A percentile compares a stretch with the other conserved stretches of the same genome.
Evolutionary conservation across 805 yeast genomes (phyloP).

Genomic region (Phaffomyces thermotolerans): DNA sequence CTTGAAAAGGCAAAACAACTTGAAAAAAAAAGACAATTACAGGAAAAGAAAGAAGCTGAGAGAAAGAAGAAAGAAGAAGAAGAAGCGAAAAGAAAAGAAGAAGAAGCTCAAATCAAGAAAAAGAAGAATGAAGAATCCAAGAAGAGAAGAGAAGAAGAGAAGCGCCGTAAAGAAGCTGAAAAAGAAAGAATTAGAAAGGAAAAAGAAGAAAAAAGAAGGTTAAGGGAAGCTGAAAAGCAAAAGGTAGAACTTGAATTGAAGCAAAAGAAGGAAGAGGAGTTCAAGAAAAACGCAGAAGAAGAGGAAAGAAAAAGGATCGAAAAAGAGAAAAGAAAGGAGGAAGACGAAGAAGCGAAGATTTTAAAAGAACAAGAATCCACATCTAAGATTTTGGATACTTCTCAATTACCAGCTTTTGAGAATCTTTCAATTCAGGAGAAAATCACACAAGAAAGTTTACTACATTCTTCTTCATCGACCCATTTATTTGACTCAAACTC

Average conservation of each 20-base stretch:
- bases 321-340: slow-evolving; percentile 1
- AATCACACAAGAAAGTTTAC: slow-evolving; percentile 5
- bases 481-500: slow-evolving; percentile 4
- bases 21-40: slow-evolving; percentile 53
- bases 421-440: slow-evolving; percentile 1
- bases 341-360: neutral
- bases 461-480: neutral
- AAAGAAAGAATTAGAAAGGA: slow-evolving; percentile 27
- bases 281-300: slow-evolving; percentile 18
- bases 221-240: slow-evolving; percentile 25
- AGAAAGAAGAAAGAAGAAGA: slow-evolving; percentile 30
- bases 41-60: slow-evolving; percentile 51
- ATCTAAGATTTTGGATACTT: neutral
- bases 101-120: slow-evolving; percentile 30
- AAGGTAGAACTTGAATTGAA: slow-evolving; percentile 23
- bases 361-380: neutral
- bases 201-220: slow-evolving; percentile 29
- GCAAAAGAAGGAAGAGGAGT: slow-evolving; percentile 28
- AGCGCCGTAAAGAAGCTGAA: slow-evolving; percentile 32
- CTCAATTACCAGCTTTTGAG: slow-evolving; percentile 5
- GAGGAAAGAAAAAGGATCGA: neutral
- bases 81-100: slow-evolving; percentile 33
- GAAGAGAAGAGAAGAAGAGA: slow-evolving; percentile 34
- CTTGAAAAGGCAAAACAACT: slow-evolving; percentile 53
- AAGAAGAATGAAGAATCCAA: slow-evolving; percentile 32